Evolutionary conservation across 1,284 basidiomycete genomes (phyloP), one percentile per base, ranked within the genome.

Genomic region (Earliella scabrosa): DNA sequence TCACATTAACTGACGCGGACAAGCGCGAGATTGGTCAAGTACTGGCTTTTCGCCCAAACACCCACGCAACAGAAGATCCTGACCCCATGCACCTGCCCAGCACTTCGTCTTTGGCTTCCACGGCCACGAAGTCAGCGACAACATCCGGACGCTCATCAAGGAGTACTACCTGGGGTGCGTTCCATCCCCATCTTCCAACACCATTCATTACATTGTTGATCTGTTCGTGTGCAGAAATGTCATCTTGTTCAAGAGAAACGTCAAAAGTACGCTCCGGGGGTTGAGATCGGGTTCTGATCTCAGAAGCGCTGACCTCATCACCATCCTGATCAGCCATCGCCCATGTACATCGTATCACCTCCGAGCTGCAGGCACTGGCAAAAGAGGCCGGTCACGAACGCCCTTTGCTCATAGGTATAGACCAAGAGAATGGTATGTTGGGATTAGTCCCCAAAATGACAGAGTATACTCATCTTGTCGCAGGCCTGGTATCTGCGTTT

Each of bases 21-120:
- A 81, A 74, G 55, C 75, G 77, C 39, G 75, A 82, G 66, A 78
- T 85, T 35, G 82, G 83, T 20, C 83, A 85, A 77, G 83, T 82
- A 63, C 8, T 10, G 8, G 13, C 18, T 24, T 46, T 59, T 54
- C 20, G 10, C 6, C 50, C 26, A 9, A 23, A 13, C 13, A 24
- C 20, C 10, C 14, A 31, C 18, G 0, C 14, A 47, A 11, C n/a
- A n/a, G 10, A 36, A 23, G 18, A 29, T n/a, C 23, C 20, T 29
- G 21, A 35, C 20, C 38, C 24, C 35, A 24, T 11, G 23, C 34
- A 13, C 31, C 21, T 20, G 14, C 35, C 32, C 56, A 88, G 85
- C 87, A 88, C 66, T 88, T 90, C 61, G 82, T 89, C 26, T 76
- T 87, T 57, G 87, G 87, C 11, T 89, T 88, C 66, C 81, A 86